phyloP scores from a whole-genome alignment of 2,329 filamentous ascomycete genomes.

The Monosporascus sp. region DNA sequence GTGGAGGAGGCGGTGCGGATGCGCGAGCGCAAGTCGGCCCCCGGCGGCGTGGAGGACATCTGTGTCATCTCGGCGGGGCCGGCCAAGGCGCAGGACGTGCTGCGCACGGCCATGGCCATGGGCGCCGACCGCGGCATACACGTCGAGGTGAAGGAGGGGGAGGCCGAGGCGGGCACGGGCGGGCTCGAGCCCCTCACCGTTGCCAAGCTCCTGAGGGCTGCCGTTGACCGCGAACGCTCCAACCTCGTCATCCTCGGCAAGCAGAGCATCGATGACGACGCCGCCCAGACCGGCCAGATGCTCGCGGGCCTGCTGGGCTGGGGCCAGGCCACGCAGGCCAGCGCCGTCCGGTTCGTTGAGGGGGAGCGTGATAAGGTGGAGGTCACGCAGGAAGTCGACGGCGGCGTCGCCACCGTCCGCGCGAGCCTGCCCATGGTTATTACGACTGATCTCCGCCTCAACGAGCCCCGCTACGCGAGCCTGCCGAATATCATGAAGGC shows the following conservation, averaged over 20 bases:
- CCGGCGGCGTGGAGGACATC: constrained; percentile 81
- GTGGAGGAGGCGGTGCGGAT: constrained; percentile 94
- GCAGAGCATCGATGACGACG: constrained; percentile 97
- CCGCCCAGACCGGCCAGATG: constrained; percentile 96
- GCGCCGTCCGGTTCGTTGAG: constrained; percentile 66
- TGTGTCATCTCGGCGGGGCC: constrained; percentile 85
- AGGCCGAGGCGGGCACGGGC: constrained; percentile 29
- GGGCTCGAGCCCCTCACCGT: constrained; percentile 83
- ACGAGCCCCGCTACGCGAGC: constrained; percentile 91
- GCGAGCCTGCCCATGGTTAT: constrained; percentile 87
- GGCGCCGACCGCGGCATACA: constrained; percentile 89
- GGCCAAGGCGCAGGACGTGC: constrained; percentile 77
- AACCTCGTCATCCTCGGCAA: constrained; percentile 94
- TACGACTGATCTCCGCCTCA: constrained; percentile 89
- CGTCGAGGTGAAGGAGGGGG: constrained; percentile 71
- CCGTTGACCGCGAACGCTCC: constrained; percentile 76
- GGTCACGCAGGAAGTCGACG: constrained; percentile 90
- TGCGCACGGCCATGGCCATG: constrained; percentile 98
- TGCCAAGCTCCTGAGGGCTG: constrained; percentile 78
- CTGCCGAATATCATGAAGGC: constrained; percentile 99
- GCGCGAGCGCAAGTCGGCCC: constrained; percentile 74
- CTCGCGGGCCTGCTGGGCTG: constrained; percentile 86
- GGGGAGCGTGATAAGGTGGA: constrained; percentile 59
- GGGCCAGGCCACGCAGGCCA: constrained; percentile 92
- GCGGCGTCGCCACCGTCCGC: constrained; percentile 83